Evolutionary conservation across 257 asterid species (phyloP).

Genomic region (Petunia secreta): DNA sequence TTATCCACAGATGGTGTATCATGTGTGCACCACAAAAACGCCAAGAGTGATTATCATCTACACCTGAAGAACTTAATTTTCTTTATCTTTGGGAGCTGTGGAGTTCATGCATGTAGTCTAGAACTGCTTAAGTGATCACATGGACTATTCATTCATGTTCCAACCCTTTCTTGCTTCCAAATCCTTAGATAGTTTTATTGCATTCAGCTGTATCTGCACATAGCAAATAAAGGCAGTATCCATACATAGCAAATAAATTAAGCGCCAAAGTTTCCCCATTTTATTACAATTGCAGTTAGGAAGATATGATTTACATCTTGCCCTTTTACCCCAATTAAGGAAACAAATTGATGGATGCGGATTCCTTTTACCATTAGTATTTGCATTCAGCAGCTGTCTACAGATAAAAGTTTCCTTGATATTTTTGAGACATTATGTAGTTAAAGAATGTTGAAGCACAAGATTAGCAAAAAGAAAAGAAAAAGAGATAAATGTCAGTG

Average conservation of each 20-base stretch:
- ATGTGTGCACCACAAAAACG: background rate
- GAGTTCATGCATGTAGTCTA: background rate
- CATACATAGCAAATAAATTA: background rate
- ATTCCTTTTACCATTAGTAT: slow-evolving; percentile 7
- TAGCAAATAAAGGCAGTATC: background rate
- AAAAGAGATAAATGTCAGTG: background rate
- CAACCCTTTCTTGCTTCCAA: background rate
- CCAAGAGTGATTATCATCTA: background rate
- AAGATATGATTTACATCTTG: background rate
- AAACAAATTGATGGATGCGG: slow-evolving; percentile 20
- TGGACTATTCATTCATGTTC: background rate
- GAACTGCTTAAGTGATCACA: slow-evolving; percentile 13
- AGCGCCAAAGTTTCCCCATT: background rate
- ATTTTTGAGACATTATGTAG: background rate
- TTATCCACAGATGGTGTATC: background rate
- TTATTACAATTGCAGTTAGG: background rate
- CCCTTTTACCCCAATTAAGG: background rate
- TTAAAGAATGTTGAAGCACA: slow-evolving; percentile 20
- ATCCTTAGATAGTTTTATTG: background rate
- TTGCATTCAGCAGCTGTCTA: background rate
- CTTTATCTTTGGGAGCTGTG: background rate
- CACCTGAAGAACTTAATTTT: background rate
- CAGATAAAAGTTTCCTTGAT: slow-evolving; percentile 10
- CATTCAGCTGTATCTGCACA: slow-evolving; percentile 3
- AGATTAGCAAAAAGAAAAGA: slow-evolving; percentile 4